Base-by-base conservation (phyloP, 306 rosid species). In the Ceratonia siliqua region DNA sequence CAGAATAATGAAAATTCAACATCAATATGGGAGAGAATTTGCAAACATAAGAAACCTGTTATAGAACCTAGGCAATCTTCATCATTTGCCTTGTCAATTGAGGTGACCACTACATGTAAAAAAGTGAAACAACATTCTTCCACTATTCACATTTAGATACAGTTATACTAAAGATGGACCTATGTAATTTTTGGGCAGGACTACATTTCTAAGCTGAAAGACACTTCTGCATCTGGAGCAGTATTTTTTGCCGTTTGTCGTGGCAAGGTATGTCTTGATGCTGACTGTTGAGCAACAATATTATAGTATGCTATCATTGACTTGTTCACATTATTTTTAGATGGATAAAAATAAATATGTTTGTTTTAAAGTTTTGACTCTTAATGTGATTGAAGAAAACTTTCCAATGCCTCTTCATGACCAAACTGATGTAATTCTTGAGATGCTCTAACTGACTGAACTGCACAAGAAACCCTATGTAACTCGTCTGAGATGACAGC, bases 171-270 rank as follows among this genome's bases (percentile, higher is more conserved):
- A 20, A 78, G 55, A 49, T 79, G 36, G 25, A 32, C 28, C 56
- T 76, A 36, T 43, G 5, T 71, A 58, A 67, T 46, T 67, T 83
- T 54, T 41, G 62, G 80, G 81, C 89, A 94, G 98, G 98, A 94
- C 78, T 94, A 89, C 82, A 85, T 87, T 79, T 70, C 91, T 61
- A 94, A 87, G 82, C 86, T 94, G 86, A 87, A 91, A 81, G 96
- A 91, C 74, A 77, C 83, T 82, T 87, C 98, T 72, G 68, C 81
- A 63, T 87, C 94, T 66, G 98, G 98, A 84, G 98, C 98, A 64
- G 84, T 89, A 32, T 91, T 94, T 82, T 94, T 94, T 55, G 97
- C 97, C 45, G 97, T 94, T 67, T 94, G 98, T 82, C 96, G 97
- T 15, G 97, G 98, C 68, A 94, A 94, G 90, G 98, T 94, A 91